Percentiles rank a stretch among this genome's conserved stretches.
These are phyloP conservation scores for Clarkia xantiana DNA, from an alignment of 345 rosid genomes.

Conservation along the genomic window DNA sequence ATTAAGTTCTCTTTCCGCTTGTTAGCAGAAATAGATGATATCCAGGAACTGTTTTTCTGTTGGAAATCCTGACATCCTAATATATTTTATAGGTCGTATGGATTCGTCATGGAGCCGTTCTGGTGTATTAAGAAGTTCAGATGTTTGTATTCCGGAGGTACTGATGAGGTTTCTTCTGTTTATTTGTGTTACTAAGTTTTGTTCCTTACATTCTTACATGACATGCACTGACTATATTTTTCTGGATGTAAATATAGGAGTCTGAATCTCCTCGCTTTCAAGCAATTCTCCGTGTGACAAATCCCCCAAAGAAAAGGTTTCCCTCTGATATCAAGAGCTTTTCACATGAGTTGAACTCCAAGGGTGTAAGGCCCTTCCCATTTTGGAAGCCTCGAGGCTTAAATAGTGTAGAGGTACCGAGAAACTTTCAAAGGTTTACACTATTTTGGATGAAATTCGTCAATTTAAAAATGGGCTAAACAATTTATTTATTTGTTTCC, in stretches of 20 bases:
- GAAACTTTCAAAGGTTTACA: not conserved
- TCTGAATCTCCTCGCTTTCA: constrained; percentile 99
- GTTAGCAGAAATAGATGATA: constrained; percentile 1
- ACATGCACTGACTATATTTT: not conserved
- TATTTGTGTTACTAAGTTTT: not conserved
- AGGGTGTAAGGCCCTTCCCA: constrained; percentile 96
- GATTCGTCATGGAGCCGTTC: constrained; percentile 38
- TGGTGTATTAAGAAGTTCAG: constrained; percentile 62
- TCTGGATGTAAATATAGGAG: constrained; percentile 41
- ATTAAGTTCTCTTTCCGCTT: constrained; percentile 12
- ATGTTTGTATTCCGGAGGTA: constrained; percentile 92
- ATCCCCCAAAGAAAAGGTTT: constrained; percentile 90
- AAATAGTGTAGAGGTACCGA: constrained; percentile 73
- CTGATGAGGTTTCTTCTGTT: constrained; percentile 8
- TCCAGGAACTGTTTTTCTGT: not conserved
- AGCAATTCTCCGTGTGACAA: constrained; percentile 90
- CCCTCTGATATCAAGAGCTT: constrained; percentile 97
- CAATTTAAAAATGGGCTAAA: constrained; percentile 9
- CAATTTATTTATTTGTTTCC: constrained; percentile 7
- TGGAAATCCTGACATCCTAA: constrained; percentile 6
- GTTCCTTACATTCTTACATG: not conserved
- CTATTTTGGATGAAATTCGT: constrained; percentile 5
- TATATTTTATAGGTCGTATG: constrained; percentile 25
- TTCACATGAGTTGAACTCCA: constrained; percentile 96
- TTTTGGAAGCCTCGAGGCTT: constrained; percentile 85